Conservation (phyloP, 176 grass and related monocot species). For the Zoysia pacifica region DNA sequence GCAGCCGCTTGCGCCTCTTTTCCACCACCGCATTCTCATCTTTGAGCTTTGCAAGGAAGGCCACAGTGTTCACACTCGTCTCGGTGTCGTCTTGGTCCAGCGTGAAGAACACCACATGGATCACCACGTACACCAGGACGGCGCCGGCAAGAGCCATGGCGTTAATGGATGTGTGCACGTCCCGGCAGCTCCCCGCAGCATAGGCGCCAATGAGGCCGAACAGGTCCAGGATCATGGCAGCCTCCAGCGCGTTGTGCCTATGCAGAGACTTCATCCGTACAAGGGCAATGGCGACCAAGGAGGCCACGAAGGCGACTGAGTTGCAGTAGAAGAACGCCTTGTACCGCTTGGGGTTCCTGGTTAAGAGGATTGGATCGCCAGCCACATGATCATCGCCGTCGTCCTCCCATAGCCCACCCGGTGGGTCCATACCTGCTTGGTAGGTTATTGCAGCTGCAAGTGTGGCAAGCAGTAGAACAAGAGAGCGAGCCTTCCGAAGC, state of each 20-base stretch:
- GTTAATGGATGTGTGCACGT: slow-evolving; percentile 13
- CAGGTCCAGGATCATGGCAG: slow-evolving; percentile 30
- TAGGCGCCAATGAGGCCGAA: slow-evolving; percentile 47
- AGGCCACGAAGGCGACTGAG: slow-evolving; percentile 36
- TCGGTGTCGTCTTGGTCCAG: not conserved
- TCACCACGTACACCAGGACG: slow-evolving; percentile 20
- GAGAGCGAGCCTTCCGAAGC: not conserved
- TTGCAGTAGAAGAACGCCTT: slow-evolving; percentile 45
- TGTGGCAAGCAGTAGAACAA: slow-evolving; percentile 33
- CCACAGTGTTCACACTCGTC: no score
- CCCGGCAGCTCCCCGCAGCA: slow-evolving; percentile 27
- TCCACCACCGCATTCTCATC: not conserved
- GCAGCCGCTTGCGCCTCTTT: slow-evolving; percentile 21
- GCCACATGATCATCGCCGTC: slow-evolving; percentile 2
- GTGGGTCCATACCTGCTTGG: slow-evolving; percentile 34
- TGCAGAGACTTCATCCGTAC: not conserved
- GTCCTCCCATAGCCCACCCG: slow-evolving; percentile 38
- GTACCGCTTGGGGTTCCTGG: not conserved
- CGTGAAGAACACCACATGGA: slow-evolving; percentile 1
- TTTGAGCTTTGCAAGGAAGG: not conserved
- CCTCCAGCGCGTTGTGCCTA: not conserved
- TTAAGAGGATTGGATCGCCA: slow-evolving; percentile 18
- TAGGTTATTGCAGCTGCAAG: slow-evolving; percentile 41
- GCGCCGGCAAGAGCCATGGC: not conserved
- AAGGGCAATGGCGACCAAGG: slow-evolving; percentile 40